A percentile compares a stretch with the other conserved stretches of the same genome.
phyloP scores from a whole-genome alignment of 352 stramenopile species.

The Pythium utonaiense region DNA sequence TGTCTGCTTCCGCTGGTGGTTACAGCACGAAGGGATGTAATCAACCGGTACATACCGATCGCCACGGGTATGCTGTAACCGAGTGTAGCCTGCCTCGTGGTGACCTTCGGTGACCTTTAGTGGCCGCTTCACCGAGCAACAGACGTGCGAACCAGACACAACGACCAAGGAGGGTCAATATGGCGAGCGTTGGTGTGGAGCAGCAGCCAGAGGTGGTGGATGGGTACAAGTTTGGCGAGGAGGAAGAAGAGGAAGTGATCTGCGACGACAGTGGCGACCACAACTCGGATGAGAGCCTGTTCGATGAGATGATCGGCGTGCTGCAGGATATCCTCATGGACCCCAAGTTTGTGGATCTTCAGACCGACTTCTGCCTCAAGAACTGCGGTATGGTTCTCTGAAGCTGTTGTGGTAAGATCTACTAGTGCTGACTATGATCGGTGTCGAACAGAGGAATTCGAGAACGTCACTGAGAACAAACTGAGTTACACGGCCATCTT shows the following conservation, averaged over 20 bases:
- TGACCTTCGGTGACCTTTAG: not conserved
- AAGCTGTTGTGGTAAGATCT: not conserved
- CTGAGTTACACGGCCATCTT: slow-evolving; percentile 81
- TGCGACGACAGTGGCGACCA: slow-evolving; percentile 57
- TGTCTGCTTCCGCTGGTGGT: not conserved
- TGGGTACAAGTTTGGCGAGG: slow-evolving; percentile 34
- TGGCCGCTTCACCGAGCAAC: no score
- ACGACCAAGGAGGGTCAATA: not conserved
- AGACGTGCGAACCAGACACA: not conserved
- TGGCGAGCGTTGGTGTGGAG: slow-evolving; percentile 20
- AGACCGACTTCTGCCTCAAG: slow-evolving; percentile 72
- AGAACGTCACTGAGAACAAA: slow-evolving; percentile 84
- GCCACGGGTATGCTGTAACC: not conserved
- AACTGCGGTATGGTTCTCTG: slow-evolving; percentile 52
- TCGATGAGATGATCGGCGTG: slow-evolving; percentile 79
- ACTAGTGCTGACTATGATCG: slow-evolving; percentile 10
- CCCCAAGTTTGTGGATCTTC: slow-evolving; percentile 71
- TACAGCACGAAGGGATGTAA: no score
- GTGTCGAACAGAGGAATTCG: slow-evolving; percentile 59
- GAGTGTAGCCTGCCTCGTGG: not conserved
- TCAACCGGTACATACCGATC: no score
- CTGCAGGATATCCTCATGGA: slow-evolving; percentile 80
- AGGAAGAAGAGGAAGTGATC: slow-evolving; percentile 66
- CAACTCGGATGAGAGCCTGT: slow-evolving; percentile 71
- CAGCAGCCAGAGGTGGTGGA: slow-evolving; percentile 53